Percentiles rank a stretch among this genome's conserved stretches.
Evolutionary conservation across 2,329 filamentous ascomycete species (phyloP).

Genomic region (Diplodia seriata): DNA sequence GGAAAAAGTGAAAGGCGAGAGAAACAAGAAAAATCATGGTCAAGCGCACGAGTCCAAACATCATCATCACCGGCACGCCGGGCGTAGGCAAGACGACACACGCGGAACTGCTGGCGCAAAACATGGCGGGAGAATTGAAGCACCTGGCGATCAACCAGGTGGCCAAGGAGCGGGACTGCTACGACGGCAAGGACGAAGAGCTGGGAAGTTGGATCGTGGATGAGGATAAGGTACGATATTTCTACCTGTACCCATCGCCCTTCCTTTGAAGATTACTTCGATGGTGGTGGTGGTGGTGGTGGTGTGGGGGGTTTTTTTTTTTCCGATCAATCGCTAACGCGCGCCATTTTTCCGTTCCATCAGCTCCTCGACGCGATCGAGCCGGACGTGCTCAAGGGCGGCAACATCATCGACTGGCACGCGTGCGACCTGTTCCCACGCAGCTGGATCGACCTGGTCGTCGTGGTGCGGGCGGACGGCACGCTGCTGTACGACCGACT

Average conservation of each 20-base stretch:
- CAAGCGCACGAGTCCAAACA: conserved; percentile 69
- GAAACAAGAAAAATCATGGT: conserved; percentile 1
- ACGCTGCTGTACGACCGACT: conserved; percentile 84
- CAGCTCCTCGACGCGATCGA: conserved; percentile 89
- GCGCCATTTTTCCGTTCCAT: no score
- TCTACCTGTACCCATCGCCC: conserved; percentile 33
- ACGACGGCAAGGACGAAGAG: conserved; percentile 87
- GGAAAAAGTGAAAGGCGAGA: no score
- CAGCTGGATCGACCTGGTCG: conserved; percentile 92
- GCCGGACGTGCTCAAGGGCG: conserved; percentile 73
- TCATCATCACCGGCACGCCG: conserved; percentile 93
- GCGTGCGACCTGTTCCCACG: conserved; percentile 94
- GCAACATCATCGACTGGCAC: conserved; percentile 96
- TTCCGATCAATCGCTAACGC: background rate
- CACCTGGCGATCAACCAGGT: conserved; percentile 90
- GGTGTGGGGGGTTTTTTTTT: conserved; percentile 6
- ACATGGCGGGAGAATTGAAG: conserved; percentile 69
- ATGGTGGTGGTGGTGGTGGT: no score
- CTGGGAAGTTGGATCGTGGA: conserved; percentile 91
- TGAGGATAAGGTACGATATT: conserved; percentile 78
- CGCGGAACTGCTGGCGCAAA: conserved; percentile 78
- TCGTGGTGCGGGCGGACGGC: conserved; percentile 85
- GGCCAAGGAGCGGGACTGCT: conserved; percentile 85
- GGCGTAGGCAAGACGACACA: conserved; percentile 96
- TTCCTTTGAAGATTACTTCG: background rate